phyloP scores from a whole-genome alignment of 768 basidiomycete genomes.

The Tylopilus subfusipes region DNA sequence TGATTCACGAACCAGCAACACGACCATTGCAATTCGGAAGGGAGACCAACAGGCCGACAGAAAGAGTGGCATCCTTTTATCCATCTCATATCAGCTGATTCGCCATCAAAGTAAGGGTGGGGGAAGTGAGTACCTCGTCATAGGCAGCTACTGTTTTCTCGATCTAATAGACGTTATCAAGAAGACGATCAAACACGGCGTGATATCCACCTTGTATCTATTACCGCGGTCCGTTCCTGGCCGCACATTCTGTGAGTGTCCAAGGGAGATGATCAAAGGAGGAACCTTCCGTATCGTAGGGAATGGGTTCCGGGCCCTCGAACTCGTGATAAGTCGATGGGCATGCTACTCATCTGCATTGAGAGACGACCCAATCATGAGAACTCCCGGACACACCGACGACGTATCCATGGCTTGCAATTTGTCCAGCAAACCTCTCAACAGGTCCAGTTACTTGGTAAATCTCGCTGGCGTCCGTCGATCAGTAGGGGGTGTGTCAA shows the following conservation, averaged over 20 bases:
- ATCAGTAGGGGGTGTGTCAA: too few relatives aligned
- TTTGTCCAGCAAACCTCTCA: conserved; percentile 86
- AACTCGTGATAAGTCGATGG: conserved; percentile 93
- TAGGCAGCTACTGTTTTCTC: conserved; percentile 87
- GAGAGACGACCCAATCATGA: not conserved
- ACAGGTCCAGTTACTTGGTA: conserved; percentile 97
- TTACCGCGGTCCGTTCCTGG: conserved; percentile 89
- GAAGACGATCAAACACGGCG: not conserved
- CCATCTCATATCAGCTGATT: not conserved
- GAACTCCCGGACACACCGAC: conserved; percentile 51
- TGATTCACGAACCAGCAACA: conserved; percentile 61
- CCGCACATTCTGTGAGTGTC: not conserved
- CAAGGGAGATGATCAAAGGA: not conserved
- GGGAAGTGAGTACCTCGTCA: conserved; percentile 59
- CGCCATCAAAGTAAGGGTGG: not conserved
- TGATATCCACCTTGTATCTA: conserved; percentile 66
- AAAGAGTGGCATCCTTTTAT: conserved; percentile 68
- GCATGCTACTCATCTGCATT: conserved; percentile 48
- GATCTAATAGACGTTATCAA: conserved; percentile 47
- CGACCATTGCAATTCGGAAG: conserved; percentile 86
- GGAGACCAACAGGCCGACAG: conserved; percentile 70
- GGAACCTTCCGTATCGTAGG: conserved; percentile 81
- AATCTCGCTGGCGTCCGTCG: conserved; percentile 64
- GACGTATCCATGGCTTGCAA: conserved; percentile 82
- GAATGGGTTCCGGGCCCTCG: conserved; percentile 80